These are phyloP conservation scores for Brasilioporus rufonigricans DNA, from an alignment of 768 basidiomycete genomes.

Conservation along the genomic window DNA sequence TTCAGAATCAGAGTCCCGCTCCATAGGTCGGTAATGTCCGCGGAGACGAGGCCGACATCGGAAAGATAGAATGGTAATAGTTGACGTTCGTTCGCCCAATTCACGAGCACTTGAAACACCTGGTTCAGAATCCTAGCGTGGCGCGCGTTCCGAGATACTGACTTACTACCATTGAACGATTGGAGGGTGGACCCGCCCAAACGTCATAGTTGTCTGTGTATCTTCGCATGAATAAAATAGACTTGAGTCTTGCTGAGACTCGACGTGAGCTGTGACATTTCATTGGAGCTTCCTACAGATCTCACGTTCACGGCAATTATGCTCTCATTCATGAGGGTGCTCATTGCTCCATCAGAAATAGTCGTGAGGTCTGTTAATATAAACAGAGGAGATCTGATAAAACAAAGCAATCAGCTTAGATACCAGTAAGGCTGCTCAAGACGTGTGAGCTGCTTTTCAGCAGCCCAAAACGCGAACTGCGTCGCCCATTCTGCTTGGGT, in stretches of 20 bases:
- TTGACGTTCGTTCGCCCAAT: constrained; percentile 1
- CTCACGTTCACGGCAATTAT: constrained; percentile 12
- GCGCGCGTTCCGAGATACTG: too few relatives aligned
- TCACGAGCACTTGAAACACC: not conserved
- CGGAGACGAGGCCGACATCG: constrained; percentile 1
- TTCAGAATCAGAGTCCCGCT: not conserved
- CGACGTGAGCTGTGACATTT: not conserved
- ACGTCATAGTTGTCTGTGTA: constrained; percentile 11
- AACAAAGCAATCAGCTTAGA: not conserved
- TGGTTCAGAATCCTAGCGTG: not conserved
- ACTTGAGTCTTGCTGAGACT: constrained; percentile 13
- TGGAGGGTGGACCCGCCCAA: constrained; percentile 5
- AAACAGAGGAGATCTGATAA: constrained; percentile 12
- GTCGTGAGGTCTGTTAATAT: constrained; percentile 9
- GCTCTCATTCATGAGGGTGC: constrained; percentile 5
- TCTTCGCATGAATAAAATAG: constrained; percentile 5
- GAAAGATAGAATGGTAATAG: not conserved
- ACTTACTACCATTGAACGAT: constrained; percentile 4
- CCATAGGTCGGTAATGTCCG: constrained; percentile 7
- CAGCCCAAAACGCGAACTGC: constrained; percentile 17
- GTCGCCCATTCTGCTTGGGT: constrained; percentile 22
- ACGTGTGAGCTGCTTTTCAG: constrained; percentile 8
- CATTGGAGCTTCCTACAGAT: not conserved
- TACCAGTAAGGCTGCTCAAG: not conserved
- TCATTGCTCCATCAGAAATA: not conserved